Percentiles rank a stretch among this genome's conserved stretches.
phyloP scores from a whole-genome alignment of 2,329 filamentous ascomycete species.

The Davidsoniella eucalypti region DNA sequence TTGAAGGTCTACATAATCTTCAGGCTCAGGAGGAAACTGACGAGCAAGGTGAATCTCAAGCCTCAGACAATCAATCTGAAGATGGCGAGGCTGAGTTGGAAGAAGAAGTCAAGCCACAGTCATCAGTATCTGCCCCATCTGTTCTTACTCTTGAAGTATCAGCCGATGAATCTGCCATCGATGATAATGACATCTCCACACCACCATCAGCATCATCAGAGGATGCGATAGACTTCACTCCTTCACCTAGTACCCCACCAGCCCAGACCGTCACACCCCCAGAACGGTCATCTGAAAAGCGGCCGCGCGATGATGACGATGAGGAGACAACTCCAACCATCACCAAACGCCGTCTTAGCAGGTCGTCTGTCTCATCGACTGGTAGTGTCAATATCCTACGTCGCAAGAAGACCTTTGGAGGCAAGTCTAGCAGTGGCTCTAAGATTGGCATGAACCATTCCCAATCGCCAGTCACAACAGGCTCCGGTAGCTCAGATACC shows the following conservation, averaged over 20 bases:
- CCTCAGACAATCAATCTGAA: not conserved
- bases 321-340: conserved; percentile 61
- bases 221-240: conserved; percentile 14
- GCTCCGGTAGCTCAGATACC: conserved; percentile 23
- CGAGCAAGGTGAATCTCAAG: not conserved
- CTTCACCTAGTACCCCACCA: conserved; percentile 20
- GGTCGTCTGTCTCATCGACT: conserved; percentile 29
- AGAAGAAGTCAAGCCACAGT: no score
- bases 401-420: conserved; percentile 30
- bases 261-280: conserved; percentile 38
- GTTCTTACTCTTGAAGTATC: no score
- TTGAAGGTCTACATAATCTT: not conserved
- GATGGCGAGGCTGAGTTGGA: no score
- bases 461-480: conserved; percentile 26
- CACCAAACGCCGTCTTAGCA: conserved; percentile 52
- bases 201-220: conserved; percentile 2
- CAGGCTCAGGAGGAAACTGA: not conserved
- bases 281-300: conserved; percentile 74
- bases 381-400: conserved; percentile 16
- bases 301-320: conserved; percentile 72
- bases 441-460: conserved; percentile 45
- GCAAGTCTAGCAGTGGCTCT: conserved; percentile 24
- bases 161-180: not conserved
- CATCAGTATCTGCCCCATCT: no score
- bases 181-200: not conserved